A percentile compares a stretch with the other conserved stretches of the same genome.
Conservation (phyloP, 257 asterid species). For the Eucommia ulmoides region DNA sequence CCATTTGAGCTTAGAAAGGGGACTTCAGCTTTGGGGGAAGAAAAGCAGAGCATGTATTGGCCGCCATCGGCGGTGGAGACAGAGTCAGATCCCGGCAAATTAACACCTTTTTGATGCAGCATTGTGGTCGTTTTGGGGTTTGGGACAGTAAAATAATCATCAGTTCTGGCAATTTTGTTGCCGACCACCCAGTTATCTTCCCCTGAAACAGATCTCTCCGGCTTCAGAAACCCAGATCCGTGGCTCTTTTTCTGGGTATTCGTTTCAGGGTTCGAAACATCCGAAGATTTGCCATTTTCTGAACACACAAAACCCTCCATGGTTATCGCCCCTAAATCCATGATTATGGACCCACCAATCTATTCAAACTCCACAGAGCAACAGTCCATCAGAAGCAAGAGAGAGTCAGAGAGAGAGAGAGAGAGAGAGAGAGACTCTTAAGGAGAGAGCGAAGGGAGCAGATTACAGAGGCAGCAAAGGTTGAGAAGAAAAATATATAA, state of each 20-base stretch:
- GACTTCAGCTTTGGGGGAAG: not conserved
- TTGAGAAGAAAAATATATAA: too few relatives aligned
- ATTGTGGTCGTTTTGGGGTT: too few relatives aligned
- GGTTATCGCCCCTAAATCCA: not conserved
- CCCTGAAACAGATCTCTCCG: not conserved
- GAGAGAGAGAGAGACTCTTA: not conserved
- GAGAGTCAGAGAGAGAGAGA: not conserved
- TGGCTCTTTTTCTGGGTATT: not conserved
- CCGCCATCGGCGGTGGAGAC: too few relatives aligned
- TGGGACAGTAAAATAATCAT: too few relatives aligned
- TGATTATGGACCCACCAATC: not conserved
- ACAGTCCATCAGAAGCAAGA: not conserved
- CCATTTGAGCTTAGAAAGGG: not conserved
- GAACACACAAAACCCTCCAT: not conserved
- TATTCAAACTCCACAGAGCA: not conserved
- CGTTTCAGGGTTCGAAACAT: not conserved
- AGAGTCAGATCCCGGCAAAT: too few relatives aligned
- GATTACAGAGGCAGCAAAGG: too few relatives aligned
- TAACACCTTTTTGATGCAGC: too few relatives aligned
- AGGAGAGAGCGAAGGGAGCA: not conserved
- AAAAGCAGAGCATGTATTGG: not conserved
- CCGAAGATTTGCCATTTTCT: not conserved
- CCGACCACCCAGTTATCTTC: not conserved
- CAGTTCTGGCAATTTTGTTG: not conserved
- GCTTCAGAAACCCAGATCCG: not conserved